Evolutionary conservation across 75 land plant genomes (phyloP), one percentile per base, ranked within the genome.

Genomic region (Isoetes taiwanensis): DNA sequence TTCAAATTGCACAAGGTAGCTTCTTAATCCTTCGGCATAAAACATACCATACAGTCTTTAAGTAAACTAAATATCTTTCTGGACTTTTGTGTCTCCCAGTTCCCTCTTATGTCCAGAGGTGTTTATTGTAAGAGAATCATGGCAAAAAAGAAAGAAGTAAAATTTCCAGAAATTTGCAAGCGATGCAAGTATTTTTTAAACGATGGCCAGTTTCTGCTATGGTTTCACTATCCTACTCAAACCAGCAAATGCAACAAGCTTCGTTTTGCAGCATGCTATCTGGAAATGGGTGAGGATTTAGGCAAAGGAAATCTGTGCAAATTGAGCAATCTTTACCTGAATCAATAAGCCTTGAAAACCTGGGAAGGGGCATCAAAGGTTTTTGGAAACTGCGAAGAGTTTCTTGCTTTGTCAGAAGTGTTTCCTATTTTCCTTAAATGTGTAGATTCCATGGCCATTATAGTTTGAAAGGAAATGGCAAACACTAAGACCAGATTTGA

Each of bases 221-320:
- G 50, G 50, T n/a, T 19, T 23, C 5, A 5, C 5, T n/a, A 46
- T 46, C 50, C 8, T 46, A 23, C 21, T 46, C 5, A 23, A 46
- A 23, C 50, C 50, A 23, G n/a, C 21, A 6, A 46, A 46, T 46
- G 50, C 25, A 4, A 23, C 50, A 46, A 6, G 50, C 50, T 46
- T 19, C 6, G 50, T 8, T 46, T 19, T n/a, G 50, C 50, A 6
- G 50, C 50, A 5, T 19, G 23, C 21, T 19, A 46, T 8, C 50
- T 46, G 50, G 50, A 46, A 23, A 46, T 46, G 50, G n/a, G 50
- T n/a, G 50, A 5, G 16, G 50, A 46, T 19, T 6, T 46, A 4
- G 50, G 50, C 25, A 5, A n/a, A 23, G 50, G 50, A 6, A 46
- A n/a, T 23, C 50, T 46, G 50, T 5, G 12, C 5, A 23, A 46